Evolutionary conservation across 805 yeast species (phyloP).

Genomic region (Saccharomycopsis schoenii): DNA sequence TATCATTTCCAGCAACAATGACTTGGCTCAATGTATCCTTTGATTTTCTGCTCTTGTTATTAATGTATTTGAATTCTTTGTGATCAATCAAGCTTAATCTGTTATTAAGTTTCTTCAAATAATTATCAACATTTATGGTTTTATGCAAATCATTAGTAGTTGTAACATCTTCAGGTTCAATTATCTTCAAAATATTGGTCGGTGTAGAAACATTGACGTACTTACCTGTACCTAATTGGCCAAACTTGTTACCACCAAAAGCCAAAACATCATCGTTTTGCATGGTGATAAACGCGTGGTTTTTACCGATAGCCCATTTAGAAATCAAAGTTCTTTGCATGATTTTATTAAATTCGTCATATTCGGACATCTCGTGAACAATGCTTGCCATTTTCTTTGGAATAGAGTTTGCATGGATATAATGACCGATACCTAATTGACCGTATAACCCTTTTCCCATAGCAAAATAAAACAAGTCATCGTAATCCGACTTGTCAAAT

Average conservation of each 20-base stretch:
- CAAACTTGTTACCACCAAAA: slow-evolving; percentile 81
- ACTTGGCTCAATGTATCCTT: slow-evolving; percentile 38
- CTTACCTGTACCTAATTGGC: slow-evolving; percentile 82
- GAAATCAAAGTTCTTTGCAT: slow-evolving; percentile 39
- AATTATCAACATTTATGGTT: slow-evolving; percentile 18
- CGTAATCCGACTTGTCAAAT: slow-evolving; percentile 22
- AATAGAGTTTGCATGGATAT: slow-evolving; percentile 57
- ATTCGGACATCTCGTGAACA: slow-evolving; percentile 35
- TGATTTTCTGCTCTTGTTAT: slow-evolving; percentile 22
- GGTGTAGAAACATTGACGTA: slow-evolving; percentile 51
- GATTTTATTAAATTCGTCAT: slow-evolving; percentile 34
- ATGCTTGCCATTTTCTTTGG: slow-evolving; percentile 52
- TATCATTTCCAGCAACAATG: slow-evolving; percentile 49
- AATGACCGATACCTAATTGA: slow-evolving; percentile 73
- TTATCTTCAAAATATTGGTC: slow-evolving; percentile 38
- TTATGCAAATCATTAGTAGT: slow-evolving; percentile 14
- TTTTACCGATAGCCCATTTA: slow-evolving; percentile 50
- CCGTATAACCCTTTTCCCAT: slow-evolving; percentile 86
- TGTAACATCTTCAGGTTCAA: slow-evolving; percentile 38
- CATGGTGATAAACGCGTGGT: slow-evolving; percentile 54
- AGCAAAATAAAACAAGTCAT: slow-evolving; percentile 36
- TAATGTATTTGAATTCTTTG: slow-evolving; percentile 18
- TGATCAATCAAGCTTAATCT: slow-evolving; percentile 36
- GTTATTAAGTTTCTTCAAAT: slow-evolving; percentile 30
- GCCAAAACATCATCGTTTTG: slow-evolving; percentile 54